Evolutionary conservation across 2,329 filamentous ascomycete genomes (phyloP).

Genomic region (Ophiostoma pallidulum): DNA sequence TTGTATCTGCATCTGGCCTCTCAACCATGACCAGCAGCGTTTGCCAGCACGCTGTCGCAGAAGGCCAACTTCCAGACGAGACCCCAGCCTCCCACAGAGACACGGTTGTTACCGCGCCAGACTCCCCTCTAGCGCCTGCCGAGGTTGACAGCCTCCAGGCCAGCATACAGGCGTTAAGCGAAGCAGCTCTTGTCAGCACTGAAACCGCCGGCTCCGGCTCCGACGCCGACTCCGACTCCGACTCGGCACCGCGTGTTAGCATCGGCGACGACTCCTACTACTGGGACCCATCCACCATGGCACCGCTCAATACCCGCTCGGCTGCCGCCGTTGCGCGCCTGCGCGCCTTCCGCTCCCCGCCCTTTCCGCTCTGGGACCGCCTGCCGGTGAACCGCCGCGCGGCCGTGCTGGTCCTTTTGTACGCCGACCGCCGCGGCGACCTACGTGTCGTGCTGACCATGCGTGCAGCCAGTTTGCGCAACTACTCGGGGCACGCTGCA

Average conservation of each 20-base stretch:
- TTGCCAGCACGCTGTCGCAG: conserved; percentile 1
- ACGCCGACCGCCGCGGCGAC: conserved; percentile 73
- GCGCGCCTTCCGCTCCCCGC: conserved; percentile 49
- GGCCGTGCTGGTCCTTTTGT: conserved; percentile 79
- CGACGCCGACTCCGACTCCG: conserved; percentile 8
- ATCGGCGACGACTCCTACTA: conserved; percentile 37
- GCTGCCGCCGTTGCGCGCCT: conserved; percentile 50
- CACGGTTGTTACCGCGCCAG: background rate
- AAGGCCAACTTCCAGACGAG: background rate
- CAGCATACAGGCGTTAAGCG: conserved; percentile 3
- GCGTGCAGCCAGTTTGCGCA: conserved; percentile 53
- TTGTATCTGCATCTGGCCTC: too few relatives aligned
- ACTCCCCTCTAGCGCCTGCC: background rate
- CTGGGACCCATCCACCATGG: conserved; percentile 50
- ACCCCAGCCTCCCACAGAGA: background rate
- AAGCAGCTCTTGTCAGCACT: background rate
- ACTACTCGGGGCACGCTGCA: conserved; percentile 76
- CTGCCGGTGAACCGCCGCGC: conserved; percentile 61
- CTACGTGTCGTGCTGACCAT: conserved; percentile 63
- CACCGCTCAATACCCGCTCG: conserved; percentile 44
- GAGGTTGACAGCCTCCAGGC: conserved; percentile 9
- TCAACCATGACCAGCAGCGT: conserved; percentile 6
- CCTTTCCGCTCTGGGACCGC: conserved; percentile 52
- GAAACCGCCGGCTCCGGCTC: background rate
- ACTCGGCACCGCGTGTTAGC: background rate